These are phyloP conservation scores for Monosporozyma aerobia DNA, from an alignment of 805 yeast species.

Conservation along the genomic window DNA sequence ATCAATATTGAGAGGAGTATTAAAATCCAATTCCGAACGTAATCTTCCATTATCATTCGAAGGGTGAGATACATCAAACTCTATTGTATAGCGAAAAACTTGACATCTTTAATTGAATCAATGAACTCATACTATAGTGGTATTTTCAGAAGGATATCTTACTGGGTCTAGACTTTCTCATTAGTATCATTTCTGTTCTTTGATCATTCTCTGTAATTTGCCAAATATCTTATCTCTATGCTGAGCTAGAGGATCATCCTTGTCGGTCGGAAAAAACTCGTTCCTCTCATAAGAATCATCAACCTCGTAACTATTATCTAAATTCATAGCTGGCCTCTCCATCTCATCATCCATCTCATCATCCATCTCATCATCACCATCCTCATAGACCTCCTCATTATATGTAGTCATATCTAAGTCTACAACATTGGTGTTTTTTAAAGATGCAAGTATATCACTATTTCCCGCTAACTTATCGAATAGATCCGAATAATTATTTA, in stretches of 20 bases:
- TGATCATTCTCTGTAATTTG: slow-evolving; percentile 45
- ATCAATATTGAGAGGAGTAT: background rate
- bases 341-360: slow-evolving; percentile 22
- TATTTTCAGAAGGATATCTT: background rate
- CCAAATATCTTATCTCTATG: slow-evolving; percentile 59
- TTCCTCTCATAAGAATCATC: slow-evolving; percentile 39
- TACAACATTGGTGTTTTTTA: slow-evolving; percentile 23
- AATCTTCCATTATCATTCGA: too few relatives aligned
- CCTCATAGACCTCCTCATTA: slow-evolving; percentile 26
- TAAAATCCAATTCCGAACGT: background rate
- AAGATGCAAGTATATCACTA: slow-evolving; percentile 17
- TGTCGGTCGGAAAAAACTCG: slow-evolving; percentile 47
- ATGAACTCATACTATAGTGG: background rate
- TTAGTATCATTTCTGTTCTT: slow-evolving; percentile 10
- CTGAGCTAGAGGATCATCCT: slow-evolving; percentile 50
- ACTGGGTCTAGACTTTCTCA: background rate
- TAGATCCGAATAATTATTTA: slow-evolving; percentile 14
- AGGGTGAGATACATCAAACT: too few relatives aligned
- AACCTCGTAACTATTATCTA: slow-evolving; percentile 46
- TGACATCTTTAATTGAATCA: too few relatives aligned
- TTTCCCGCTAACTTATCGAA: slow-evolving; percentile 17
- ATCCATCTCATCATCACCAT: slow-evolving; percentile 73
- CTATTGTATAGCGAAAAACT: background rate
- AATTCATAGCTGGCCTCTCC: slow-evolving; percentile 18
- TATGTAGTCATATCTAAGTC: slow-evolving; percentile 23